These are phyloP conservation scores for Aspergillus spinulosporus DNA, from an alignment of 2,329 filamentous ascomycete genomes.

Conservation along the genomic window DNA sequence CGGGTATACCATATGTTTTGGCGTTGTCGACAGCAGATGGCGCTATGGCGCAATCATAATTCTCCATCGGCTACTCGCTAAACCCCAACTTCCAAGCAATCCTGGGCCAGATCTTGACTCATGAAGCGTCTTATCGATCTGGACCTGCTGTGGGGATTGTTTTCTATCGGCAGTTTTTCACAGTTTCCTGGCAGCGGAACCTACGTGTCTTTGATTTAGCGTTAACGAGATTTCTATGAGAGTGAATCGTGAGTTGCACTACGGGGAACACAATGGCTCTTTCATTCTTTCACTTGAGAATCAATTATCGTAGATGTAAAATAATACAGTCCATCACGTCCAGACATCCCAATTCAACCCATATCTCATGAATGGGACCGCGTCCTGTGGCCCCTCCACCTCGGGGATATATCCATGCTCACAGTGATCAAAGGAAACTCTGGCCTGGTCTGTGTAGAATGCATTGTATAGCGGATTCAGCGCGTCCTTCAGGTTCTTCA, in stretches of 20 bases:
- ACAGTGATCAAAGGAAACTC: conserved; percentile 38
- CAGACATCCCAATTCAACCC: conserved; percentile 23
- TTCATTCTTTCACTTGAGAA: neutral
- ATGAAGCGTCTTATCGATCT: neutral
- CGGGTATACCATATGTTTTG: conserved; percentile 4
- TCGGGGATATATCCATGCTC: conserved; percentile 39
- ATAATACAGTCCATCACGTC: neutral
- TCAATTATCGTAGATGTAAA: neutral
- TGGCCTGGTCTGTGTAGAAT: conserved; percentile 36
- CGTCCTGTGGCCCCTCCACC: conserved; percentile 37
- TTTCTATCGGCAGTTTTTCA: neutral
- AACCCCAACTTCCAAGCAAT: neutral
- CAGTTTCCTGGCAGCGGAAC: neutral
- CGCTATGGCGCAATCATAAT: conserved; percentile 13
- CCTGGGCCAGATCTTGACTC: conserved; percentile 4
- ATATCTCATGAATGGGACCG: conserved; percentile 13
- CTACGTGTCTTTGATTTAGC: neutral
- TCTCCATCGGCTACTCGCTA: neutral
- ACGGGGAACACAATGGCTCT: neutral
- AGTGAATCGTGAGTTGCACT: neutral
- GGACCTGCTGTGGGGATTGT: neutral
- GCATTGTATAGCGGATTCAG: conserved; percentile 31
- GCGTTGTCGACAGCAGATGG: conserved; percentile 10
- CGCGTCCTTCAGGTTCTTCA: conserved; percentile 35
- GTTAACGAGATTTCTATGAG: too few relatives aligned